Evolutionary conservation across 2,329 filamentous ascomycete species (phyloP).

Genomic region (Fusarium abutilonis): DNA sequence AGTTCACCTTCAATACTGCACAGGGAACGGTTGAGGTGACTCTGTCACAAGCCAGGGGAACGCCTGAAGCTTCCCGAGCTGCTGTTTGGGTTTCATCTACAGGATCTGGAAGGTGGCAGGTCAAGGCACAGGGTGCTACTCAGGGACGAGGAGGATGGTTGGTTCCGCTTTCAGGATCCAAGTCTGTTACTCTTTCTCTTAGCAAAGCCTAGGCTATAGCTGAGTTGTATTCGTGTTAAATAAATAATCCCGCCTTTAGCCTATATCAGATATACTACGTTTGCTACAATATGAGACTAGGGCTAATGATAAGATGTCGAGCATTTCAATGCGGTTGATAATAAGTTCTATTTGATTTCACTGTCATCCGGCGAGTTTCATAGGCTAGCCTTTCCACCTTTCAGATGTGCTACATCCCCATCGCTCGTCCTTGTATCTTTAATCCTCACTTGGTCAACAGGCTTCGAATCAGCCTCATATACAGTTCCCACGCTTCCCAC

Average conservation of each 20-base stretch:
- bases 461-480: constrained; percentile 4
- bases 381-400: too few species aligned
- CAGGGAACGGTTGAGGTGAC: constrained; percentile 34
- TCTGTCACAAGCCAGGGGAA: constrained; percentile 45
- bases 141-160: constrained; percentile 41
- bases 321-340: too few species aligned
- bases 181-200: constrained; percentile 5
- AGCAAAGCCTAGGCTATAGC: not conserved
- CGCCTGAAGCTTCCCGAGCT: constrained; percentile 44
- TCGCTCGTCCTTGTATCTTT: not conserved
- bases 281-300: too few species aligned
- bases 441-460: not conserved
- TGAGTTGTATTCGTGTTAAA: not conserved
- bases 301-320: too few species aligned
- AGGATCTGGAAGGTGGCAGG: constrained; percentile 17
- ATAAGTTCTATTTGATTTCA: too few species aligned
- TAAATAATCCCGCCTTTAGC: too few species aligned
- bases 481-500: constrained; percentile 3
- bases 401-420: not conserved
- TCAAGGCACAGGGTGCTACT: not conserved
- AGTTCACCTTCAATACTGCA: constrained; percentile 48
- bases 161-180: constrained; percentile 3
- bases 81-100: constrained; percentile 52
- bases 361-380: too few species aligned
- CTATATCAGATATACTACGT: too few species aligned